Evolutionary conservation across 257 asterid genomes (phyloP), one percentile per base, ranked within the genome.

Genomic region (Solanum medicagineum): DNA sequence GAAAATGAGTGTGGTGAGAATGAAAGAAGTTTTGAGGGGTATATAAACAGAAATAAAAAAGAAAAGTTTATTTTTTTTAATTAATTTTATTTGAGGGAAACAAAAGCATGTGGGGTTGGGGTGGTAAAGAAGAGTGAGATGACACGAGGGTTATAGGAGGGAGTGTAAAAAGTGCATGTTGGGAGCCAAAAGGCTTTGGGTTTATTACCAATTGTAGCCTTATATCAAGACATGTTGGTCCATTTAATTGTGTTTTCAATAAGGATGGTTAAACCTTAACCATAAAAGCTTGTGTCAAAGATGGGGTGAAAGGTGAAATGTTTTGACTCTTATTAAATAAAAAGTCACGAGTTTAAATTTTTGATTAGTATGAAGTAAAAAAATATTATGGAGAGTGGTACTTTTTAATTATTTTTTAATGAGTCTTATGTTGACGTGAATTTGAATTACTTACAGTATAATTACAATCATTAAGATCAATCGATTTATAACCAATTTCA

Each of bases 41-140:
- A 54, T 88, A 87, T 89, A 88, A 85, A 89, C 59, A 79, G 81
- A 80, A 29, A 15, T 7, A 20, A 9, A 19, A 8, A 59, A 57
- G 36, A 20, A 8, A 59, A 57, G 42, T 8, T 11, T 10, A 22
- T 22, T 4, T 24, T 68, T 3, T 29, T 29, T 2, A 0, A 29
- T 13, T 62, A 11, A 4, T 22, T 24, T 62, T 22, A 53, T 53
- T 53, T 54, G 3, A 22, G 47, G 29, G 84, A 87, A 88, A 83
- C 85, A 89, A 88, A 69, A 81, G 87, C 90, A 90, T 88, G 89
- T 88, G 92, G 90, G 89, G 87, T 79, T 86, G 90, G 83, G 89
- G 90, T 68, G 92, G 85, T 6, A 55, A 70, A 51, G 57, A 40
- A 56, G 60, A 7, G 86, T 36, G 44, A 17, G 79, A 32, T 32